Evolutionary conservation across 768 basidiomycete genomes (phyloP), one percentile per base, ranked within the genome.

Genomic region (Russula sp.): DNA sequence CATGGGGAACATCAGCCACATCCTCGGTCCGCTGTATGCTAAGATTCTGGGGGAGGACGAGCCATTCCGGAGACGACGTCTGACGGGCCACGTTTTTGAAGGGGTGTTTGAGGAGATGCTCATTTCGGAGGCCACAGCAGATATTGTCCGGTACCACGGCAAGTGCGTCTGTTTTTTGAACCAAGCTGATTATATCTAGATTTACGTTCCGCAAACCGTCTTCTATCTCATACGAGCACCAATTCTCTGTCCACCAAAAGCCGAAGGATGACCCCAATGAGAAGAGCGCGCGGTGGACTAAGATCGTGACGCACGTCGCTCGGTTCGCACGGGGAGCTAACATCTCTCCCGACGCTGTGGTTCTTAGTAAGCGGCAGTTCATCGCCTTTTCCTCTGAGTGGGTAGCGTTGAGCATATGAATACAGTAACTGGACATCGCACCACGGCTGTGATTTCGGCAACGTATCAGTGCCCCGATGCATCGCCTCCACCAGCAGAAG

Each of bases 141-240:
- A 60, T 41, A 10, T 52, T 25, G 38, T 57, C 16, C n/a, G 49
- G 63, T 65, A 52, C 36, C 11, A 13, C 1, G 22, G 29, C 3
- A n/a, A 34, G 10, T 25, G 13, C 6, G 8, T 43, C 42, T 42
- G 39, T 14, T 32, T 32, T 7, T 14, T 11, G 14, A 10, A 25
- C 38, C 29, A 29, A 52, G 29, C 8, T 46, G 25, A 54, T 35
- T 16, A 22, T 29, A 10, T 43, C 18, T 9, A 65, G 54, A 34
- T 60, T 52, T 29, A 56, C 46, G 22, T 64, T 60, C 53, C 48
- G n/a, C 22, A 52, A 52, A 22, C 59, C 56, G 11, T 38, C 43
- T 9, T 56, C 36, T 8, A 18, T 49, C 16, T 56, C 56, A 10
- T 53, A 39, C 38, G 8, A 25, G 5, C 38, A 18, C 38, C 11